These are phyloP conservation scores for Linum usitatissimum DNA, from an alignment of 345 rosid genomes.

Conservation along the genomic window DNA sequence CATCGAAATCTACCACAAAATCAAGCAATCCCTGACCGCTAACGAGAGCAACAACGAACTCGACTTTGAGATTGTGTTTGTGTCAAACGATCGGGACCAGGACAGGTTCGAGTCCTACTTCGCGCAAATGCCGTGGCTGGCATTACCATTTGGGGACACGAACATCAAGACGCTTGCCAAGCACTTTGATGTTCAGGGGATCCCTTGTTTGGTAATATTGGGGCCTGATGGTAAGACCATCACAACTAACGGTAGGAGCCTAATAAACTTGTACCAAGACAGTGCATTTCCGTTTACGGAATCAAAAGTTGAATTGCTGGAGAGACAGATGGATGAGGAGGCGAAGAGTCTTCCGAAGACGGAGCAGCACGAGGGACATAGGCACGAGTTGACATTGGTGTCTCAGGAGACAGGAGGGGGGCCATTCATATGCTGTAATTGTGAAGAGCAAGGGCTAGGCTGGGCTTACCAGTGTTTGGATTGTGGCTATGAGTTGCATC, in stretches of 20 bases:
- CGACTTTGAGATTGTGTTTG: conserved; percentile 37
- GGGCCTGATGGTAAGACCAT: conserved; percentile 59
- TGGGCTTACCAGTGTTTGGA: conserved; percentile 63
- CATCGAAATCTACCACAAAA: conserved; percentile 36
- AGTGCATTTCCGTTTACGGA: conserved; percentile 48
- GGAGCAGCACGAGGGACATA: conserved; percentile 35
- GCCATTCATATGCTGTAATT: conserved; percentile 49
- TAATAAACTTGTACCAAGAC: conserved; percentile 41
- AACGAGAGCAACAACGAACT: conserved; percentile 14
- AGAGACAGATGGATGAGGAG: conserved; percentile 41
- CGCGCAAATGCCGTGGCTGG: conserved; percentile 42
- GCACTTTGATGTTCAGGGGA: conserved; percentile 39
- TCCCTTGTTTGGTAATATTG: conserved; percentile 41
- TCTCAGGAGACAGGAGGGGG: conserved; percentile 50
- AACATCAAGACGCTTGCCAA: conserved; percentile 22
- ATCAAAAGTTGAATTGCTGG: conserved; percentile 25
- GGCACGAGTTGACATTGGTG: conserved; percentile 45
- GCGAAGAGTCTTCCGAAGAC: conserved; percentile 34
- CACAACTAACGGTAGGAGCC: conserved; percentile 37
- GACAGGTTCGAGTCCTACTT: conserved; percentile 29
- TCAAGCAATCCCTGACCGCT: conserved; percentile 21
- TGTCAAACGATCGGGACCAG: conserved; percentile 36
- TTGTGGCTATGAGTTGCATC: conserved; percentile 64
- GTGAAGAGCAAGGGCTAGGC: conserved; percentile 51
- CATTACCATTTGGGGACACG: conserved; percentile 42